Percentiles rank a stretch among this genome's conserved stretches.
Conservation (phyloP, 768 basidiomycete genomes). For the Lactarius sp. region DNA sequence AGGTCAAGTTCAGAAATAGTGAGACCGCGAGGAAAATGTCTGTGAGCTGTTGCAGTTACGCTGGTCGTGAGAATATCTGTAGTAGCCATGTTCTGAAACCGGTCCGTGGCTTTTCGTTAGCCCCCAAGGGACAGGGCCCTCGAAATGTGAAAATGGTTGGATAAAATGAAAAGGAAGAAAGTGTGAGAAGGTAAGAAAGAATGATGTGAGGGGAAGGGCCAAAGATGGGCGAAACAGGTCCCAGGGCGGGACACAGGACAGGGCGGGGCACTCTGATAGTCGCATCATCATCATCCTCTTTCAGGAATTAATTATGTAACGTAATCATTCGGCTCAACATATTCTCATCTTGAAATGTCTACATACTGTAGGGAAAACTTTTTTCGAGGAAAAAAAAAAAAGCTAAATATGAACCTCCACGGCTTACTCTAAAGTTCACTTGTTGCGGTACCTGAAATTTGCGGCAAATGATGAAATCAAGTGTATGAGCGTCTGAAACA, state of each 20-base stretch:
- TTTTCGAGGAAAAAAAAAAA: background rate
- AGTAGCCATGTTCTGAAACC: slow-evolving; percentile 28
- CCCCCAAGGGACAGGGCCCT: background rate
- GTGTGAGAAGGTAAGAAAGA: background rate
- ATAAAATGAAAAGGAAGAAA: background rate
- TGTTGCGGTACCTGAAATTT: slow-evolving; percentile 46
- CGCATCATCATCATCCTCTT: no score
- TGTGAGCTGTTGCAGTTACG: slow-evolving; percentile 30
- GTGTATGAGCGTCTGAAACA: background rate
- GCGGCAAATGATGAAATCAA: background rate
- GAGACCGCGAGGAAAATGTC: slow-evolving; percentile 49
- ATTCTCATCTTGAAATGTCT: background rate
- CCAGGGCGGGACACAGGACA: background rate
- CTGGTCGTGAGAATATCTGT: slow-evolving; percentile 32
- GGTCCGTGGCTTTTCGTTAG: background rate
- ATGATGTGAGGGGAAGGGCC: background rate
- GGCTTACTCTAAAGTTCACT: slow-evolving; percentile 33
- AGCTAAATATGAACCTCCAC: background rate
- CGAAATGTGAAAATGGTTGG: background rate
- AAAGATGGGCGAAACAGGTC: background rate
- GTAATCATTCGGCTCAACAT: no score
- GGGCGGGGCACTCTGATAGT: no score
- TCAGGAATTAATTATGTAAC: no score
- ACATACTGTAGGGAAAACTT: background rate
- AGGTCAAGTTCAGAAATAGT: slow-evolving; percentile 56